Percentiles rank a stretch among this genome's conserved stretches.
These are phyloP conservation scores for Penicillium ucsense DNA, from an alignment of 495 filamentous ascomycete species.

Conservation along the genomic window DNA sequence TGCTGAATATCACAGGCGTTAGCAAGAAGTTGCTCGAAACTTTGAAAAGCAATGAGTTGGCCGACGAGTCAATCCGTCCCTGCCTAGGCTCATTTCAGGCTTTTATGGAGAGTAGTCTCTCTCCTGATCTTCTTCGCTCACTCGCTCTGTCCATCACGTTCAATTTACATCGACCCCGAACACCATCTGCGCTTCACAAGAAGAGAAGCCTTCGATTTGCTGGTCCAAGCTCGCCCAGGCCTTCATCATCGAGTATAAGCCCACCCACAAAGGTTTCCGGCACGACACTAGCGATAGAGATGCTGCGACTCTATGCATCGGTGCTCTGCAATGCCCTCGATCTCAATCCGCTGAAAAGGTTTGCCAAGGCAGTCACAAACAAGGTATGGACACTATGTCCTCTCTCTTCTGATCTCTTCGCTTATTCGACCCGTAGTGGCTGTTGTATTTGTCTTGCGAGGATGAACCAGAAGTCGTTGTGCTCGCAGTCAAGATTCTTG, in stretches of 20 bases:
- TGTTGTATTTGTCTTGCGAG: slow-evolving; percentile 86
- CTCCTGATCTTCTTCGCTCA: slow-evolving; percentile 74
- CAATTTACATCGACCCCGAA: slow-evolving; percentile 61
- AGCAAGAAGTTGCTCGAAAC: slow-evolving; percentile 84
- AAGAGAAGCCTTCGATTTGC: slow-evolving; percentile 43
- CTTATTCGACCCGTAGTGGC: slow-evolving; percentile 52
- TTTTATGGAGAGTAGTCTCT: slow-evolving; percentile 68
- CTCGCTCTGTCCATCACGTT: slow-evolving; percentile 90
- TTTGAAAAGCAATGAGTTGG: slow-evolving; percentile 73
- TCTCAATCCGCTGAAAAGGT: slow-evolving; percentile 60
- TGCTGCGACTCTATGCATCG: slow-evolving; percentile 75
- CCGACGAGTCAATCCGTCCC: slow-evolving; percentile 54
- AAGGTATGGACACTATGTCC: slow-evolving; percentile 51
- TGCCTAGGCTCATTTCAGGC: slow-evolving; percentile 70
- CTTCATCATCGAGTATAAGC: slow-evolving; percentile 14
- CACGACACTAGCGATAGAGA: slow-evolving; percentile 56
- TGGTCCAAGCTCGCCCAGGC: slow-evolving; percentile 16
- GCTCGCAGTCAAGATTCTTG: slow-evolving; percentile 72
- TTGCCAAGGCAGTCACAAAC: slow-evolving; percentile 90
- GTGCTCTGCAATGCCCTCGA: slow-evolving; percentile 68
- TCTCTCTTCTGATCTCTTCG: too few relatives aligned
- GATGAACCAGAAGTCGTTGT: slow-evolving; percentile 75
- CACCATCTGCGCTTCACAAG: slow-evolving; percentile 31
- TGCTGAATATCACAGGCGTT: slow-evolving; percentile 49
- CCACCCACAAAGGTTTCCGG: slow-evolving; percentile 22